phyloP scores from a whole-genome alignment of 2,329 filamentous ascomycete genomes.

The Metarhizium brunneum region DNA sequence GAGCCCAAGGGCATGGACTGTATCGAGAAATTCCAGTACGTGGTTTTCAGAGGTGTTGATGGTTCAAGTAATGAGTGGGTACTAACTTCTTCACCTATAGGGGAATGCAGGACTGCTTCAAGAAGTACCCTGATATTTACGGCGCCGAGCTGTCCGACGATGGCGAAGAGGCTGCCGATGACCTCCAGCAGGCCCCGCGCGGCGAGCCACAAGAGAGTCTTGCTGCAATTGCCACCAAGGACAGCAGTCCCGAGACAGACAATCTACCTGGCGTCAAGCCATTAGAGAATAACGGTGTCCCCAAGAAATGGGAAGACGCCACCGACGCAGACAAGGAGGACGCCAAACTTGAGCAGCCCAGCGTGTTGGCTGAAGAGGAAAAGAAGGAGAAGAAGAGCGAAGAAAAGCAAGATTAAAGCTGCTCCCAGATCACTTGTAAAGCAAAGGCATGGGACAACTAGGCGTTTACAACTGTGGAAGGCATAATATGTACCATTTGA shows the following conservation, averaged over 20 bases:
- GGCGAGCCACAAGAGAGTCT: neutral
- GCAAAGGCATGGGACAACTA: neutral
- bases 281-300: constrained; percentile 5
- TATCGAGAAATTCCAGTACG: constrained; percentile 94
- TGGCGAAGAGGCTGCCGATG: constrained; percentile 20
- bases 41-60: constrained; percentile 11
- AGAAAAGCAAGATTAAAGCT: constrained; percentile 4
- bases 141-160: constrained; percentile 80
- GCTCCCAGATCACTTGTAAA: neutral
- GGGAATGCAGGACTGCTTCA: constrained; percentile 96
- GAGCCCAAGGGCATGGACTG: constrained; percentile 98
- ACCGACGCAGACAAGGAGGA: constrained; percentile 18
- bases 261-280: constrained; percentile 3
- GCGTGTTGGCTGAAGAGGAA: constrained; percentile 2
- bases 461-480: neutral
- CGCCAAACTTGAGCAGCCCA: constrained; percentile 9
- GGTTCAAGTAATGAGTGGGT: neutral
- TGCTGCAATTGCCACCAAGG: neutral
- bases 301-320: constrained; percentile 19
- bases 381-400: constrained; percentile 12
- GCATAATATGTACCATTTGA: constrained; percentile 7
- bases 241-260: constrained; percentile 9
- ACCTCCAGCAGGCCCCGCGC: constrained; percentile 4
- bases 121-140: constrained; percentile 85
- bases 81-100: constrained; percentile 34